These are phyloP conservation scores for Diutina neorugosa DNA, from an alignment of 1,139 yeast genomes.

Conservation along the genomic window DNA sequence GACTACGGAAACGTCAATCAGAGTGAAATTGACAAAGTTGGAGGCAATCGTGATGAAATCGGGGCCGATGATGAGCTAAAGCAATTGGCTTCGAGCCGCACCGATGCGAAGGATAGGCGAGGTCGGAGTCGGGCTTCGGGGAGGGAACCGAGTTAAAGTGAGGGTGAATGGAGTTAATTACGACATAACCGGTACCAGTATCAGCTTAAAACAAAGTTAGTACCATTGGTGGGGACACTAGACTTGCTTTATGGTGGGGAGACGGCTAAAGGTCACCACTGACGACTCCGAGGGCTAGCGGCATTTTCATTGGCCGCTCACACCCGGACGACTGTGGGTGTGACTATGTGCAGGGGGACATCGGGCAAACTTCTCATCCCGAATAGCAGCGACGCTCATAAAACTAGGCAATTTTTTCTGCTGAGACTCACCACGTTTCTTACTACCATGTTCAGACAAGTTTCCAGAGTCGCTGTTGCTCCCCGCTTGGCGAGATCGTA, in stretches of 20 bases:
- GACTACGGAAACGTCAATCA: background rate
- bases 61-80: background rate
- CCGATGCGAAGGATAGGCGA: background rate
- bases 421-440: background rate
- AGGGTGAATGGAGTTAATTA: no score
- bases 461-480: conserved; percentile 21
- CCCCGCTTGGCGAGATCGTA: conserved; percentile 35
- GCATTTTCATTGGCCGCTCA: background rate
- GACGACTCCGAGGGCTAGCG: background rate
- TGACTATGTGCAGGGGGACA: background rate
- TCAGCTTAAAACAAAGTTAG: no score
- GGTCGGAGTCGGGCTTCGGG: background rate
- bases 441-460: conserved; percentile 29
- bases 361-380: conserved; percentile 1
- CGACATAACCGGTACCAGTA: no score
- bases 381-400: background rate
- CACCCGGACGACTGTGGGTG: background rate
- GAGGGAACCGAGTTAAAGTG: background rate
- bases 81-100: background rate
- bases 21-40: background rate
- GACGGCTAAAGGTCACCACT: no score
- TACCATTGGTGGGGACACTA: background rate
- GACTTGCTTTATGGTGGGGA: no score
- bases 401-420: background rate
- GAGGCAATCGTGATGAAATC: background rate